Percentiles rank a stretch among this genome's conserved stretches.
Evolutionary conservation across 1,284 basidiomycete genomes (phyloP).

Genomic region (Flammula alnicola): DNA sequence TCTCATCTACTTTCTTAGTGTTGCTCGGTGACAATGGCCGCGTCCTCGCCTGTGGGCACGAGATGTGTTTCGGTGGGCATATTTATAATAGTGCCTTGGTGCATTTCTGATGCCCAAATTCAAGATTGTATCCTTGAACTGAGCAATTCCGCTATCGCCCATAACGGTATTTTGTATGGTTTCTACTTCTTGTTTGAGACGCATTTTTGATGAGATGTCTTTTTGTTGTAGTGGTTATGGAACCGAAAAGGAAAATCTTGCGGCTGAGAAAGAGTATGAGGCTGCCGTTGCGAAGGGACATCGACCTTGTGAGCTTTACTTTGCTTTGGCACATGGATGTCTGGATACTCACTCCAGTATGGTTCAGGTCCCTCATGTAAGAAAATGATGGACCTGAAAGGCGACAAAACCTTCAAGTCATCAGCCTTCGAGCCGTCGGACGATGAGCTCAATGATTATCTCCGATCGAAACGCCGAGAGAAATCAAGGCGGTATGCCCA

Average conservation of each 20-base stretch:
- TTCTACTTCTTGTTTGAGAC: background rate
- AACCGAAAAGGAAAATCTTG: constrained; percentile 57
- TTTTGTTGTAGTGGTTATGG: constrained; percentile 54
- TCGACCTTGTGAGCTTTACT: constrained; percentile 53
- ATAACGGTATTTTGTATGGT: constrained; percentile 62
- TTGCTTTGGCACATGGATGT: background rate
- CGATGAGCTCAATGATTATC: constrained; percentile 41
- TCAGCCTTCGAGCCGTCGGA: constrained; percentile 61
- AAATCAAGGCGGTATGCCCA: constrained; percentile 2
- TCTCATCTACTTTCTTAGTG: constrained; percentile 35
- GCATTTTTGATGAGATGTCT: background rate
- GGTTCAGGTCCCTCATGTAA: constrained; percentile 58
- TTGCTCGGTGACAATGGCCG: constrained; percentile 53
- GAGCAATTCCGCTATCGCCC: constrained; percentile 51
- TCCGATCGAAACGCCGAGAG: constrained; percentile 30
- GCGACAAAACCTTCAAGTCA: constrained; percentile 53
- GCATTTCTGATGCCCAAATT: background rate
- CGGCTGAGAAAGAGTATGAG: constrained; percentile 59
- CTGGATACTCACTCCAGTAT: background rate
- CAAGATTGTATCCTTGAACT: constrained; percentile 59
- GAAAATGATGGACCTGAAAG: constrained; percentile 56
- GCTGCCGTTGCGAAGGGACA: constrained; percentile 57
- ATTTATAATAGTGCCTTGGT: background rate
- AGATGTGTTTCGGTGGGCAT: constrained; percentile 59
- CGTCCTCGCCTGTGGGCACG: constrained; percentile 61